Conservation (phyloP, 208 protist genomes). For the Leishmania braziliensis region DNA sequence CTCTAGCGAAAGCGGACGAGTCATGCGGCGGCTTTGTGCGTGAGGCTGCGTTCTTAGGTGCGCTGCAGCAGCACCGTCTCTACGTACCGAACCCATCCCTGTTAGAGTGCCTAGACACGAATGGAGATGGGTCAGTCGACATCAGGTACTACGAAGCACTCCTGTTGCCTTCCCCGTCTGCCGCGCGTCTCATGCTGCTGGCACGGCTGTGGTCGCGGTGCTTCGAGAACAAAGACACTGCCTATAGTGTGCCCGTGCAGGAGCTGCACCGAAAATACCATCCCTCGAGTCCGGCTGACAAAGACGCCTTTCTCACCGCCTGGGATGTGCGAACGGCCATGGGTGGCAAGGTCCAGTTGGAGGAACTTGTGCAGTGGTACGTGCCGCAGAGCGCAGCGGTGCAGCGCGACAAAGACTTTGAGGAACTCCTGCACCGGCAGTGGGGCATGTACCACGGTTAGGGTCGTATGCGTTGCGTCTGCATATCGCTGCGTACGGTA, state of each 20-base stretch:
- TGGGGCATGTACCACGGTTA: constrained; percentile 50
- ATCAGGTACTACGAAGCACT: constrained; percentile 66
- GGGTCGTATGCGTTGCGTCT: not conserved
- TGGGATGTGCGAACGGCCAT: constrained; percentile 79
- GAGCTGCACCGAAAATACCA: constrained; percentile 61
- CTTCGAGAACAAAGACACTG: constrained; percentile 55
- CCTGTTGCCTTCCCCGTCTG: constrained; percentile 50
- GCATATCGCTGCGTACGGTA: too few species aligned
- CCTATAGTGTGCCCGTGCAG: constrained; percentile 54
- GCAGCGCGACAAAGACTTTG: constrained; percentile 74
- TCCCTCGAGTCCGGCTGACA: constrained; percentile 62
- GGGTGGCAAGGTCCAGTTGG: constrained; percentile 42
- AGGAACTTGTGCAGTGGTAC: constrained; percentile 82
- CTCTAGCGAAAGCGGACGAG: constrained; percentile 41
- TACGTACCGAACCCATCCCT: constrained; percentile 58
- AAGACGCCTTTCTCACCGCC: constrained; percentile 70
- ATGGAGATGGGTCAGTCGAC: constrained; percentile 75
- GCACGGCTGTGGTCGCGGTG: constrained; percentile 70
- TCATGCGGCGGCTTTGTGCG: constrained; percentile 49
- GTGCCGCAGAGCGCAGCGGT: constrained; percentile 50
- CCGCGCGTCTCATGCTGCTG: constrained; percentile 72
- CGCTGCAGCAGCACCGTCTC: constrained; percentile 61
- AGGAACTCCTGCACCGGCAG: constrained; percentile 53
- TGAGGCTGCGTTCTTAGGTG: constrained; percentile 42
- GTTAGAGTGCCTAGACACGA: constrained; percentile 68